phyloP scores from a whole-genome alignment of 2,329 filamentous ascomycete species.

The Calonectria multiphialidica region DNA sequence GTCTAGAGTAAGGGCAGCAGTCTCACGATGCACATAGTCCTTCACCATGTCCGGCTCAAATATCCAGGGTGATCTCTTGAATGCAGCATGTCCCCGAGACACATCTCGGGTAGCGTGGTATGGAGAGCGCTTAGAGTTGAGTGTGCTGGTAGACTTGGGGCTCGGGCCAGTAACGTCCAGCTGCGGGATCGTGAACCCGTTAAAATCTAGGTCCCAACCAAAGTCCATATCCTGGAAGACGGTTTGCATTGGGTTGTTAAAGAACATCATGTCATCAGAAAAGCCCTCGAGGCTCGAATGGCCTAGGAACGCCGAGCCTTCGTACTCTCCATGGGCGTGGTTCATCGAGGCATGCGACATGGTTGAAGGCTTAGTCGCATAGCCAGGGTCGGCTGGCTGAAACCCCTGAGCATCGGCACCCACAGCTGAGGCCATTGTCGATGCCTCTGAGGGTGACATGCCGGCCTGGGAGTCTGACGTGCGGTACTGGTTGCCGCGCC shows the following conservation, averaged over 20 bases:
- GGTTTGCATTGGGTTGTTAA: conserved; percentile 22
- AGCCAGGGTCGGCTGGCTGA: conserved; percentile 32
- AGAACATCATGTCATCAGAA: conserved; percentile 30
- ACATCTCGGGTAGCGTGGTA: conserved; percentile 29
- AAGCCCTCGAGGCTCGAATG: conserved; percentile 28
- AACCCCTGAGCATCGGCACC: conserved; percentile 34
- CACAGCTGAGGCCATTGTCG: conserved; percentile 33
- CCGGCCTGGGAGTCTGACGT: conserved; percentile 40
- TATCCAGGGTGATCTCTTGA: conserved; percentile 34
- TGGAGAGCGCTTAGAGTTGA: conserved; percentile 30
- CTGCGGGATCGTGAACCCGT: conserved; percentile 27
- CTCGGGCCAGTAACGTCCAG: conserved; percentile 23
- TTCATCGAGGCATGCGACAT: conserved; percentile 22
- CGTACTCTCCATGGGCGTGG: conserved; percentile 33
- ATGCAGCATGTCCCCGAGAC: conserved; percentile 17
- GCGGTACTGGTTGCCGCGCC: conserved; percentile 40
- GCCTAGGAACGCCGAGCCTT: conserved; percentile 29
- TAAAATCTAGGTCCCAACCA: conserved; percentile 37
- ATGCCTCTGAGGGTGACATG: conserved; percentile 40
- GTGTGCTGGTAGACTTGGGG: conserved; percentile 26
- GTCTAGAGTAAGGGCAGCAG: conserved; percentile 9
- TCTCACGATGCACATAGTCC: conserved; percentile 17
- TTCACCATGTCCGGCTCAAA: conserved; percentile 26
- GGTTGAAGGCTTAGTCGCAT: conserved; percentile 26
- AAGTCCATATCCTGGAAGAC: conserved; percentile 36